Evolutionary conservation across 1,139 yeast genomes (phyloP), one percentile per base, ranked within the genome.

Genomic region (Magnusiomyces magnusii): DNA sequence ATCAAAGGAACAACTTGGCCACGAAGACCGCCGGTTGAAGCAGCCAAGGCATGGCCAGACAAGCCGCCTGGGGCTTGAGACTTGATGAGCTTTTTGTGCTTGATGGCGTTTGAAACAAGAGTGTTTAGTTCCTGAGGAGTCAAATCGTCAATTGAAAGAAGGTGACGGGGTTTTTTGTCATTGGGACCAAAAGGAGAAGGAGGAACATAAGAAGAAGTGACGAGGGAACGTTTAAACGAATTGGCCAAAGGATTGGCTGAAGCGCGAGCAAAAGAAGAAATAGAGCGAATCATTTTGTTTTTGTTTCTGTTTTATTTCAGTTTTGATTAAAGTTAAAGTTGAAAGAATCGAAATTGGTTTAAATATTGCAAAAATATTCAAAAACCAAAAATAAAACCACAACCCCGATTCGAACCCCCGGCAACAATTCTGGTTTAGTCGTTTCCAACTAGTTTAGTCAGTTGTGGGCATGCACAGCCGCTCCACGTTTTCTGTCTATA

Each of bases 1-100:
- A 93, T 73, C 71, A 93, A 74, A 0, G 98, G 90, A 39, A 90
- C 85, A 3, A 92, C 80, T 72, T 86, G 89, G 2, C 98, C 98
- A 55, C 82, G 75, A 58, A 92, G 76, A n/a, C 54, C 54, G 5
- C 54, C 54, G 10, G 69, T 70, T 7, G 70, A 67, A n/a, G 70
- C 65, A 13, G 73, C 69, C 7, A 36, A 27, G 9, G 54, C 54
- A 13, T 36, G 47, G 34, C 31, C 54, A 19, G 41, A 63, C 58
- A 31, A 59, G 9, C 47, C 49, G 21, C 9, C n/a, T 7, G 53
- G 17, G 13, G 55, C 5, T 19, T 31, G 21, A 56, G 60, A 17
- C 53, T 57, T 67, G 64, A 73, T 63, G 51, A 66, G 66, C 23
- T 63, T 57, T 57, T 71, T 72, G 62, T 68, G 69, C 34, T 55